These are phyloP conservation scores for Teunomyces tritomae DNA, from an alignment of 805 yeast genomes.

Conservation along the genomic window DNA sequence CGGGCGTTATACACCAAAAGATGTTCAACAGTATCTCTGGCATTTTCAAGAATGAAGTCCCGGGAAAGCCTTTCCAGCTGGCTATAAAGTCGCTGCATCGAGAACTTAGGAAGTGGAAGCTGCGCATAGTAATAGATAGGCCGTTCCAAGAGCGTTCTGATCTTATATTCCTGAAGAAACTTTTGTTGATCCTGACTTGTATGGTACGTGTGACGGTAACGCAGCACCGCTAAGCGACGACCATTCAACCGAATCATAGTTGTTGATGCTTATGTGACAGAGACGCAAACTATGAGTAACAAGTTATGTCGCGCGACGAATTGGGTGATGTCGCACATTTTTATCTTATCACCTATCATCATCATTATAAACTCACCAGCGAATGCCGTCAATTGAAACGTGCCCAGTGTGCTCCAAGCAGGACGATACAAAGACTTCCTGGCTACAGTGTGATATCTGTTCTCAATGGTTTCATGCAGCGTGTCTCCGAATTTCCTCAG, in stretches of 20 bases:
- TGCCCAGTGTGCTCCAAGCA: conserved; percentile 22
- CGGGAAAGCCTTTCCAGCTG: conserved; percentile 40
- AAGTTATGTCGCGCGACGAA: background rate
- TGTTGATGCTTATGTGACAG: background rate
- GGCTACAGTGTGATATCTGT: conserved; percentile 62
- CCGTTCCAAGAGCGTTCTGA: conserved; percentile 56
- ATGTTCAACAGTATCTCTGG: conserved; percentile 55
- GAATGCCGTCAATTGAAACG: conserved; percentile 13
- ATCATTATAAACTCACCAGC: background rate
- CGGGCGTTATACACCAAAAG: conserved; percentile 65
- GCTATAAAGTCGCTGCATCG: conserved; percentile 48
- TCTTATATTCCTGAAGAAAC: conserved; percentile 53
- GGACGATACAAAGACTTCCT: conserved; percentile 19
- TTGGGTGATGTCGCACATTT: conserved; percentile 1
- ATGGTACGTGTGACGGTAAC: background rate
- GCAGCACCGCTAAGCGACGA: background rate
- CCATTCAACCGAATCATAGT: background rate
- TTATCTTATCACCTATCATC: background rate
- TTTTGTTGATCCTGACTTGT: conserved; percentile 21
- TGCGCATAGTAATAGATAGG: conserved; percentile 57
- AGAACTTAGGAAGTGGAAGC: conserved; percentile 51
- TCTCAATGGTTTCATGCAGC: conserved; percentile 52
- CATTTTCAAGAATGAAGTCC: conserved; percentile 37
- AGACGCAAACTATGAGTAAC: no score
- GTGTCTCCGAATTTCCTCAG: conserved; percentile 42